Percentiles rank a stretch among this genome's conserved stretches.
These are phyloP conservation scores for Beauveria sp. DNA, from an alignment of 2,329 filamentous ascomycete genomes.

Conservation along the genomic window DNA sequence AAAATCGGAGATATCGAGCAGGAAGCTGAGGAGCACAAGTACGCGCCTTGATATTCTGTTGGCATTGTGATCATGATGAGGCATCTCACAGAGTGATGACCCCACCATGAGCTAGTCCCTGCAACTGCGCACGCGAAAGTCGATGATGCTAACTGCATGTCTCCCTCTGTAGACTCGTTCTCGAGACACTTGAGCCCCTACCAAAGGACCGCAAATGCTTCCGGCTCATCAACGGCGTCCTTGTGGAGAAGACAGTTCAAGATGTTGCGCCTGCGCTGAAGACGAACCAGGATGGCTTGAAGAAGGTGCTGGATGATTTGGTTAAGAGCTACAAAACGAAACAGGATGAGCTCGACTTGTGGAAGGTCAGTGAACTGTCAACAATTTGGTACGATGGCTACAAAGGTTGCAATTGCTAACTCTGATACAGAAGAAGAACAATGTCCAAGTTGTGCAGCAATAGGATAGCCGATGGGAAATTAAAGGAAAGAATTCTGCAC, in stretches of 20 bases:
- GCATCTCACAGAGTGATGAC: background rate
- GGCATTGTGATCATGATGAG: background rate
- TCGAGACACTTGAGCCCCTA: slow-evolving; percentile 83
- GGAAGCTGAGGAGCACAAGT: slow-evolving; percentile 98
- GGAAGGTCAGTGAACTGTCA: slow-evolving; percentile 64
- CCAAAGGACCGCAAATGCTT: slow-evolving; percentile 89
- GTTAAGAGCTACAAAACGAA: slow-evolving; percentile 95
- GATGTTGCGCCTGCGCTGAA: slow-evolving; percentile 86
- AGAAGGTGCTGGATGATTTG: slow-evolving; percentile 88
- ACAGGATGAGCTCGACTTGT: slow-evolving; percentile 92
- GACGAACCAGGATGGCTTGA: slow-evolving; percentile 89
- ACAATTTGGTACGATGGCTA: background rate
- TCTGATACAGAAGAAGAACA: slow-evolving; percentile 70
- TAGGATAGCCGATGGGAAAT: slow-evolving; percentile 29
- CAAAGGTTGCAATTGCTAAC: slow-evolving; percentile 12
- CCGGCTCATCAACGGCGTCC: slow-evolving; percentile 94
- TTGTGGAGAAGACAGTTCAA: slow-evolving; percentile 88
- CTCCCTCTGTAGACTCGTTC: slow-evolving; percentile 62
- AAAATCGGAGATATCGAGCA: slow-evolving; percentile 98
- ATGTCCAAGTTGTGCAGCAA: slow-evolving; percentile 78
- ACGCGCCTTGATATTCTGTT: slow-evolving; percentile 30
- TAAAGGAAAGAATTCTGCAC: slow-evolving; percentile 16
- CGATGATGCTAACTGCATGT: background rate
- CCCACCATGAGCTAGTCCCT: background rate
- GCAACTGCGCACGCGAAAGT: too few species aligned